phyloP scores from a whole-genome alignment of 2,329 filamentous ascomycete genomes.

The Dactylonectria macrodidyma region DNA sequence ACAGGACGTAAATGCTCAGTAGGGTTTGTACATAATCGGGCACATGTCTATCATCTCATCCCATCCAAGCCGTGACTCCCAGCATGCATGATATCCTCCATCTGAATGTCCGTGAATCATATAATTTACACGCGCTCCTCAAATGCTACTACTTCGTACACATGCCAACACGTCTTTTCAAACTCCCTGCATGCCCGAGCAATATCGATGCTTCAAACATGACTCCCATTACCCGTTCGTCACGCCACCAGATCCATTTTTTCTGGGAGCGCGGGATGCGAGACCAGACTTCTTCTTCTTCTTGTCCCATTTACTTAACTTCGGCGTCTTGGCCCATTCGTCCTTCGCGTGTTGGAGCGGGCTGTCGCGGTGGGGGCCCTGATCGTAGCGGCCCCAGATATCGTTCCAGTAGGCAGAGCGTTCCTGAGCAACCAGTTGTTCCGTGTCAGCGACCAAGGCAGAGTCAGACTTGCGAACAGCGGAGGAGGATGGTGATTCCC shows the following conservation, averaged over 20 bases:
- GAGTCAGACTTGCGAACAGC: neutral
- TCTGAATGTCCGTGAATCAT: neutral
- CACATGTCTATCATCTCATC: conserved; percentile 29
- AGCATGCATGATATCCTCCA: neutral
- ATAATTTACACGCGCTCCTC: neutral
- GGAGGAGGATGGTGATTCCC: conserved; percentile 1
- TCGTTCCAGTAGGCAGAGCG: conserved; percentile 42
- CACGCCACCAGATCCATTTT: too few relatives aligned
- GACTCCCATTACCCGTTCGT: neutral
- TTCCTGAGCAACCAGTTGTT: conserved; percentile 35
- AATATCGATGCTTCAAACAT: neutral
- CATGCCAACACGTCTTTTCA: neutral
- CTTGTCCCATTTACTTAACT: neutral
- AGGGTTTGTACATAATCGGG: conserved; percentile 28
- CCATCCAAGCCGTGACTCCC: conserved; percentile 3
- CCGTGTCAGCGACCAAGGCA: conserved; percentile 25
- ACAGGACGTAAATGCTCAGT: conserved; percentile 28
- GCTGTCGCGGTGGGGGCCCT: conserved; percentile 29
- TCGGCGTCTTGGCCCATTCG: neutral
- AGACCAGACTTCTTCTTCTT: neutral
- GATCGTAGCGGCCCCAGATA: conserved; percentile 48
- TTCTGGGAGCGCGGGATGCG: neutral
- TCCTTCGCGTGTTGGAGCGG: neutral
- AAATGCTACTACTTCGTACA: conserved; percentile 10
- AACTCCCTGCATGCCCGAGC: neutral